Evolutionary conservation across 208 protist species (phyloP).

Genomic region (Ichthyophonus hoferi): DNA sequence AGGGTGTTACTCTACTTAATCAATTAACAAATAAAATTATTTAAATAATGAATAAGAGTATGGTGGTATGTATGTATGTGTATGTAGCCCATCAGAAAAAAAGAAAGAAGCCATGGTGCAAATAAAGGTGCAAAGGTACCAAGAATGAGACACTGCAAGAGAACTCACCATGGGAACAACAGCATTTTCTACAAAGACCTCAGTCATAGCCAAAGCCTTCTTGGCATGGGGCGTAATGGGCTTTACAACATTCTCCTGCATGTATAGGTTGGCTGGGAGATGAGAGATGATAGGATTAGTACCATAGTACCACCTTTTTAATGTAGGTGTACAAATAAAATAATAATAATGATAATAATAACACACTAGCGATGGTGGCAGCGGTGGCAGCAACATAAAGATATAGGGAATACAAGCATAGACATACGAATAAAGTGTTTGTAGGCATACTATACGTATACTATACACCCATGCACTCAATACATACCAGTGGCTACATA

Average conservation of each 20-base stretch:
- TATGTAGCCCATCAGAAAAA: too few species aligned
- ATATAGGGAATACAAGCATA: background rate
- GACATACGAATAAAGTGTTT: background rate
- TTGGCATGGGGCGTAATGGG: background rate
- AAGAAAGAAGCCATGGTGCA: too few species aligned
- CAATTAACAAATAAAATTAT: background rate
- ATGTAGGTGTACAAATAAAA: too few species aligned
- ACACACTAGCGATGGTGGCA: too few species aligned
- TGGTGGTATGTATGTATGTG: background rate
- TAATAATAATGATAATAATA: too few species aligned
- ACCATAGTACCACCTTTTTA: too few species aligned
- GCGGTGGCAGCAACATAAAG: background rate
- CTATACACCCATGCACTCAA: background rate
- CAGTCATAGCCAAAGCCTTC: background rate
- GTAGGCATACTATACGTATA: background rate
- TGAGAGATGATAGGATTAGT: background rate
- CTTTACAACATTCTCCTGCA: background rate
- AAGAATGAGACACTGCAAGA: too few species aligned
- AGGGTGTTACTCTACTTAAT: background rate
- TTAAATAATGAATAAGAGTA: background rate
- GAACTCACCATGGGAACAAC: background rate
- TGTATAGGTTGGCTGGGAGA: background rate
- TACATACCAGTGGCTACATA: background rate
- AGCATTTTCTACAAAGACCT: background rate
- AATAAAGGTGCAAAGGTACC: too few species aligned